phyloP scores from a whole-genome alignment of 2,329 filamentous ascomycete genomes.

The Microdochium trichocladiopsis region DNA sequence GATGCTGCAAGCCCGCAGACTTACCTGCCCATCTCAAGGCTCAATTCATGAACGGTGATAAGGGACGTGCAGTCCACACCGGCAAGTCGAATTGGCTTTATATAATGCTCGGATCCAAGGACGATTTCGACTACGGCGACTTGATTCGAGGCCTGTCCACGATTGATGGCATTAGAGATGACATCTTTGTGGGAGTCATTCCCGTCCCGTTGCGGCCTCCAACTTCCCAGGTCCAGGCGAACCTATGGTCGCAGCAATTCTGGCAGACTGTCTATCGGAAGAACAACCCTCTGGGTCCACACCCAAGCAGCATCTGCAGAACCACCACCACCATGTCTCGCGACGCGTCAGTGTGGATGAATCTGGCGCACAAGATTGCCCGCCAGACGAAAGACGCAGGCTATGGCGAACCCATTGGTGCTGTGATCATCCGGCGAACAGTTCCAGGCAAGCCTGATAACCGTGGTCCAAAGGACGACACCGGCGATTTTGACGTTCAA shows the following conservation, averaged over 20 bases:
- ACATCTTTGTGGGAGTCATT: conserved; percentile 53
- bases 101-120: conserved; percentile 45
- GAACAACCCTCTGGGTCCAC: conserved; percentile 79
- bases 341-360: conserved; percentile 60
- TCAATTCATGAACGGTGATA: conserved; percentile 52
- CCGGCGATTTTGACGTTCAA: conserved; percentile 23
- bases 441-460: conserved; percentile 15
- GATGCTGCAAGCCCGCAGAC: conserved; percentile 66
- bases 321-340: conserved; percentile 61
- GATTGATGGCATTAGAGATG: conserved; percentile 42
- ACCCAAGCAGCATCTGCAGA: conserved; percentile 66
- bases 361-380: conserved; percentile 58
- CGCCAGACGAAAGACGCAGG: conserved; percentile 47
- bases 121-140: conserved; percentile 44
- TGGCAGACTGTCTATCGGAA: conserved; percentile 85
- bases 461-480: conserved; percentile 5
- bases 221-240: conserved; percentile 68
- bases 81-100: conserved; percentile 55
- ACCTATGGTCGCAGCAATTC: conserved; percentile 66
- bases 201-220: conserved; percentile 68
- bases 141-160: conserved; percentile 38
- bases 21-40: conserved; percentile 59
- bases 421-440: conserved; percentile 63
- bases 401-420: conserved; percentile 64
- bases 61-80: conserved; percentile 50